These are phyloP conservation scores for Colletotrichum trifolii DNA, from an alignment of 2,329 filamentous ascomycete species.

Conservation along the genomic window DNA sequence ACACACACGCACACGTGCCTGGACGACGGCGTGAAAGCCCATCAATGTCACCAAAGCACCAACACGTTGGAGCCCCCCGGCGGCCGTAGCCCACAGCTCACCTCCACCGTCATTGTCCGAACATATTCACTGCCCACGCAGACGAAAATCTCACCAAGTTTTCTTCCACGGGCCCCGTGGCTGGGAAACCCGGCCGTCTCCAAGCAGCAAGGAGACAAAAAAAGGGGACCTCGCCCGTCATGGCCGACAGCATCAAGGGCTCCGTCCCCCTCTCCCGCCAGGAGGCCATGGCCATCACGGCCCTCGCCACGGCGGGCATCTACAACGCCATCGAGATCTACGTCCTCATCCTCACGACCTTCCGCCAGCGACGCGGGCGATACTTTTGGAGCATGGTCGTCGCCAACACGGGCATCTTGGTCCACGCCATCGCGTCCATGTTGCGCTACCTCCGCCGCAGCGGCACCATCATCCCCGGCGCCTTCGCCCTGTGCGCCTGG, in stretches of 20 bases:
- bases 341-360: slow-evolving; percentile 42
- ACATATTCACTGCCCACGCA: too few species aligned
- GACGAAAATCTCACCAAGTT: too few species aligned
- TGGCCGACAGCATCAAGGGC: slow-evolving; percentile 23
- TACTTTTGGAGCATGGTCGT: slow-evolving; percentile 46
- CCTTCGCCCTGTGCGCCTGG: slow-evolving; percentile 49
- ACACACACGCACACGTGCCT: too few species aligned
- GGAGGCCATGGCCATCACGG: slow-evolving; percentile 36
- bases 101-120: too few species aligned
- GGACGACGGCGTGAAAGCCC: too few species aligned
- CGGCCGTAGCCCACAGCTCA: too few species aligned
- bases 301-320: slow-evolving; percentile 38
- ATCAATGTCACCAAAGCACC: too few species aligned
- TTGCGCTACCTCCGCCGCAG: slow-evolving; percentile 47
- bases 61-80: too few species aligned
- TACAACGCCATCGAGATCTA: slow-evolving; percentile 42
- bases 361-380: slow-evolving; percentile 40
- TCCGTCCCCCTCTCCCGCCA: slow-evolving; percentile 16
- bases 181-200: not conserved
- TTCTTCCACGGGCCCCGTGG: too few species aligned
- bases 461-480: slow-evolving; percentile 57
- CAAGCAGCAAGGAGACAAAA: not conserved
- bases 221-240: not conserved
- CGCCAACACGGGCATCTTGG: slow-evolving; percentile 54
- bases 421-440: slow-evolving; percentile 65